A percentile compares a stretch with the other conserved stretches of the same genome.
phyloP scores from a whole-genome alignment of 345 rosid species.

The Lepidium aucheri region DNA sequence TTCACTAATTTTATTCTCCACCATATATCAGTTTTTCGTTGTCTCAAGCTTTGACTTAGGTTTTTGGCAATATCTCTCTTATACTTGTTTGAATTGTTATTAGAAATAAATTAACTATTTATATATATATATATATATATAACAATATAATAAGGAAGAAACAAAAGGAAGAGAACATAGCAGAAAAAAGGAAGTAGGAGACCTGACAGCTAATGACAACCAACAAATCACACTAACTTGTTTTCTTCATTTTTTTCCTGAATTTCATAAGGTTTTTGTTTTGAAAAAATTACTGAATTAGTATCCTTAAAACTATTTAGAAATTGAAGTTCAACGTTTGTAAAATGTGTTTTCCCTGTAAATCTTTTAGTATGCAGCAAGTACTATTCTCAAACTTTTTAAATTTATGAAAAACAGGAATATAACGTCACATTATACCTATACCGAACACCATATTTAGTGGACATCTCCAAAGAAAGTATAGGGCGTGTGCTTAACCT shows the following conservation, averaged over 20 bases:
- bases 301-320: background rate
- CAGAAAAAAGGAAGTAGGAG: background rate
- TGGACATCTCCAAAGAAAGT: slow-evolving; percentile 53
- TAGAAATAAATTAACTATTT: background rate
- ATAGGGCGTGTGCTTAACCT: slow-evolving; percentile 64
- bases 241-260: background rate
- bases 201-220: slow-evolving; percentile 25
- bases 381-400: background rate
- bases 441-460: slow-evolving; percentile 76
- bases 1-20: background rate
- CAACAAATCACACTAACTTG: background rate
- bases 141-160: background rate
- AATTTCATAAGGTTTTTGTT: background rate
- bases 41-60: slow-evolving; percentile 8
- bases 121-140: background rate
- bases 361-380: background rate
- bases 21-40: background rate
- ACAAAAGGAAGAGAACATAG: slow-evolving; percentile 10
- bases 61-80: slow-evolving; percentile 11
- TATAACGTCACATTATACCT: slow-evolving; percentile 55
- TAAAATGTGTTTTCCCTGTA: background rate
- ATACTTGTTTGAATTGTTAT: background rate
- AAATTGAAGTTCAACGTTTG: background rate
- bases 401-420: slow-evolving; percentile 35
- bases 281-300: background rate